Conservation (phyloP, 495 filamentous ascomycete species). For the Sphaerosporella brunnea region DNA sequence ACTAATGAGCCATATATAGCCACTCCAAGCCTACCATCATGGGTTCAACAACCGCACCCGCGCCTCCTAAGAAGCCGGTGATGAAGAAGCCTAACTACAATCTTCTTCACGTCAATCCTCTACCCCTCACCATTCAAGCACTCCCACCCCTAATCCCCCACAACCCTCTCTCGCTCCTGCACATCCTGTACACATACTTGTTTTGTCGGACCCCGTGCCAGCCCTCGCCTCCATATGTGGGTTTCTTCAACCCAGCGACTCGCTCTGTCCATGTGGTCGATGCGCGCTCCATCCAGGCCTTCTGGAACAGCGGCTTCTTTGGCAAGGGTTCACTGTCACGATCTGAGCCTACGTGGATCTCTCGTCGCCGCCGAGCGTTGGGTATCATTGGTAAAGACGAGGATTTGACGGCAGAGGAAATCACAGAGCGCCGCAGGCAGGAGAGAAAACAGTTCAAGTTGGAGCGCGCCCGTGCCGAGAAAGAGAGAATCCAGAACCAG, state of each 20-base stretch:
- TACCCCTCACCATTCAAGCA: slow-evolving; percentile 62
- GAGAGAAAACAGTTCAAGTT: slow-evolving; percentile 73
- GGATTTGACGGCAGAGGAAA: slow-evolving; percentile 53
- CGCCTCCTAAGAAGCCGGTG: slow-evolving; percentile 13
- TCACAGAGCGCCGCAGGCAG: slow-evolving; percentile 55
- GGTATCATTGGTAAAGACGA: slow-evolving; percentile 38
- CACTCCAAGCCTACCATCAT: background rate
- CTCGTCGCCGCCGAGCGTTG: slow-evolving; percentile 53
- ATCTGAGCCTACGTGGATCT: slow-evolving; percentile 86
- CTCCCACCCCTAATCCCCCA: slow-evolving; percentile 75
- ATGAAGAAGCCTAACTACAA: slow-evolving; percentile 42
- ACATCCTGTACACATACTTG: slow-evolving; percentile 58
- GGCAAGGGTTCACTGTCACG: slow-evolving; percentile 84
- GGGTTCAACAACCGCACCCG: slow-evolving; percentile 9
- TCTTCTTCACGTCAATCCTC: slow-evolving; percentile 57
- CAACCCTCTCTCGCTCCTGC: slow-evolving; percentile 74
- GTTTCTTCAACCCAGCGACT: slow-evolving; percentile 59
- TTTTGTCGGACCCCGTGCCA: slow-evolving; percentile 45
- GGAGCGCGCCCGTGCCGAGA: slow-evolving; percentile 70
- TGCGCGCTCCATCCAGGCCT: slow-evolving; percentile 46
- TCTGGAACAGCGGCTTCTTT: slow-evolving; percentile 95
- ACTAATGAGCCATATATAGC: background rate
- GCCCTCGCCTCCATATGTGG: slow-evolving; percentile 45
- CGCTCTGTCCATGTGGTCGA: slow-evolving; percentile 74
- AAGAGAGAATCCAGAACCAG: slow-evolving; percentile 58